Conservation (phyloP, 176 grass and related monocot genomes). For the Hordeum vulgare region DNA sequence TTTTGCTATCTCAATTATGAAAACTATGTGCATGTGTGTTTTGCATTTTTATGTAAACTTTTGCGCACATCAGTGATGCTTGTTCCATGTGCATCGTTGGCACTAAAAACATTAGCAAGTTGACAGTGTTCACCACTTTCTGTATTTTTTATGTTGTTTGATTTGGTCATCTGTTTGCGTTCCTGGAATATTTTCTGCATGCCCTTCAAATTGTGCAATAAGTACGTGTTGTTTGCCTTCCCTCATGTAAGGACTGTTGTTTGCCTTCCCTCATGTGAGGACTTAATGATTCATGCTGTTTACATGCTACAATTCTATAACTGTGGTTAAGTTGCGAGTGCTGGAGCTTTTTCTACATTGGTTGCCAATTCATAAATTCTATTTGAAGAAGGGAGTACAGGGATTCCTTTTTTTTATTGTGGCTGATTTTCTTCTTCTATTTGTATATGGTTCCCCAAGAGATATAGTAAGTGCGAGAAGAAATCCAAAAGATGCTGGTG, state of each 20-base stretch:
- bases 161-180: not conserved
- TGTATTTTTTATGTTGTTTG: not conserved
- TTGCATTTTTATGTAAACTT: conserved; percentile 5
- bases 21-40: conserved; percentile 14
- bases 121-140: not conserved
- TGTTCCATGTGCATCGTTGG: conserved; percentile 33
- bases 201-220: not conserved
- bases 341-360: not conserved
- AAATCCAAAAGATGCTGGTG: conserved; percentile 67
- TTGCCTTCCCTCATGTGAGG: not conserved
- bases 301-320: not conserved
- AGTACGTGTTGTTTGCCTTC: not conserved
- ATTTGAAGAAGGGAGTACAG: not conserved
- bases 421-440: conserved; percentile 14
- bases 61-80: conserved; percentile 17
- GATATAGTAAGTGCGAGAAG: conserved; percentile 81
- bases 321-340: not conserved
- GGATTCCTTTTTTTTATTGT: not conserved
- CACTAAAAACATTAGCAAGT: conserved; percentile 22
- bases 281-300: not conserved
- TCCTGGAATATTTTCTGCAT: no score
- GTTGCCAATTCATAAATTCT: conserved; percentile 11
- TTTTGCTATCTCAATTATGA: not conserved
- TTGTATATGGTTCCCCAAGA: conserved; percentile 34
- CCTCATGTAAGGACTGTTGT: not conserved